A percentile compares a stretch with the other conserved stretches of the same genome.
These are phyloP conservation scores for Backusella circina DNA, from an alignment of 192 early-diverging fungal species.

Conservation along the genomic window DNA sequence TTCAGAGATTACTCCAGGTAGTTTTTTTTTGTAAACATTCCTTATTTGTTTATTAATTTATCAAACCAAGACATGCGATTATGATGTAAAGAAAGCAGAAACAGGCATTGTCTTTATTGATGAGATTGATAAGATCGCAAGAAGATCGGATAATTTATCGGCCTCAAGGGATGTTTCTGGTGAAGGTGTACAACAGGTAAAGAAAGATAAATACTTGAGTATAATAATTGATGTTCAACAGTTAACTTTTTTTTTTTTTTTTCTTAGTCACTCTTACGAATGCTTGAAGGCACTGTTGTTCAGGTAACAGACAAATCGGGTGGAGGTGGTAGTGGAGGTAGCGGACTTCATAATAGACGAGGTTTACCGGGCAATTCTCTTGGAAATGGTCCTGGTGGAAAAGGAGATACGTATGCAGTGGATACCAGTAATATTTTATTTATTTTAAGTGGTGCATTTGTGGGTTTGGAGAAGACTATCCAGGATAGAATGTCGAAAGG, in stretches of 20 bases:
- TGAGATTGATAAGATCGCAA: slow-evolving; percentile 89
- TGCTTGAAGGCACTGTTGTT: slow-evolving; percentile 89
- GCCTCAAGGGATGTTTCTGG: slow-evolving; percentile 84
- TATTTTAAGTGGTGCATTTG: slow-evolving; percentile 84
- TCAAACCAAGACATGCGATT: slow-evolving; percentile 78
- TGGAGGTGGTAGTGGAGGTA: slow-evolving; percentile 31
- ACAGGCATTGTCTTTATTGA: slow-evolving; percentile 88
- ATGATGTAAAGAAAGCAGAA: slow-evolving; percentile 80
- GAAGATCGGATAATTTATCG: slow-evolving; percentile 67
- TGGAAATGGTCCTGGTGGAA: slow-evolving; percentile 17
- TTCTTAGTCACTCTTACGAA: slow-evolving; percentile 57
- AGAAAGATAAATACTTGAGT: background rate
- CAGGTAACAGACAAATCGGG: slow-evolving; percentile 80
- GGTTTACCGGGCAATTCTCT: background rate
- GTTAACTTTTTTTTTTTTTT: too few species aligned
- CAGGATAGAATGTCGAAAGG: slow-evolving; percentile 75
- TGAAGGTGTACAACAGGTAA: slow-evolving; percentile 82
- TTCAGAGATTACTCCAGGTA: slow-evolving; percentile 76
- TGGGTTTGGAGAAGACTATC: slow-evolving; percentile 80
- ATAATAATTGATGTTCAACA: too few species aligned
- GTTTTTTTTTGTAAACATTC: background rate
- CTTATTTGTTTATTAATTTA: background rate
- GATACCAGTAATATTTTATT: slow-evolving; percentile 91
- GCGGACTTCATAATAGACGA: background rate
- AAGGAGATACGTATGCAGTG: slow-evolving; percentile 78